phyloP scores from a whole-genome alignment of 208 protist genomes.

The Trypanosoma brucei region DNA sequence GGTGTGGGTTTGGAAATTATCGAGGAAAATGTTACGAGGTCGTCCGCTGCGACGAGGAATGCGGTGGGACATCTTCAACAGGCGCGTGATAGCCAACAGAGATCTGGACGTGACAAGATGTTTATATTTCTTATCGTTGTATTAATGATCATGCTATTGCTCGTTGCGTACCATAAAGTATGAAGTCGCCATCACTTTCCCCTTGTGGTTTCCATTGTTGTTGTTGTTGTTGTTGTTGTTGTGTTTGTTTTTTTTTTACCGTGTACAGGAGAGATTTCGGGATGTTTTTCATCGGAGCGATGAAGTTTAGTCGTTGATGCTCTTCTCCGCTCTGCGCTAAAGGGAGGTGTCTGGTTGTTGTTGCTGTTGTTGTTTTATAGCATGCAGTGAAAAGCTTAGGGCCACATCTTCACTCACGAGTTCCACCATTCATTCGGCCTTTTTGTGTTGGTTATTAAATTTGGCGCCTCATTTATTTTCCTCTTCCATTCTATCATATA shows the following conservation, averaged over 20 bases:
- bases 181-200: neutral
- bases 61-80: slow-evolving; percentile 57
- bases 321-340: too few relatives aligned
- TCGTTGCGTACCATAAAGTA: slow-evolving; percentile 21
- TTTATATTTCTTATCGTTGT: slow-evolving; percentile 58
- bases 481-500: neutral
- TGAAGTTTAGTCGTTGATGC: too few relatives aligned
- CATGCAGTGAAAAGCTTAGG: too few relatives aligned
- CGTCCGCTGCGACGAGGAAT: slow-evolving; percentile 61
- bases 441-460: too few relatives aligned
- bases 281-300: neutral
- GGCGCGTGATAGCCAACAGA: slow-evolving; percentile 57
- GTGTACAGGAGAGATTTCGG: neutral
- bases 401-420: too few relatives aligned
- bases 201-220: too few relatives aligned
- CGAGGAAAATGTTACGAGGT: slow-evolving; percentile 49
- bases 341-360: too few relatives aligned
- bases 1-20: slow-evolving; percentile 69
- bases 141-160: slow-evolving; percentile 29
- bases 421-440: too few relatives aligned
- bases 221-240: too few relatives aligned
- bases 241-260: too few relatives aligned
- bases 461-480: neutral
- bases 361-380: too few relatives aligned
- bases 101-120: slow-evolving; percentile 47